Conservation (phyloP, 495 filamentous ascomycete genomes). For the Penicillium silybi region DNA sequence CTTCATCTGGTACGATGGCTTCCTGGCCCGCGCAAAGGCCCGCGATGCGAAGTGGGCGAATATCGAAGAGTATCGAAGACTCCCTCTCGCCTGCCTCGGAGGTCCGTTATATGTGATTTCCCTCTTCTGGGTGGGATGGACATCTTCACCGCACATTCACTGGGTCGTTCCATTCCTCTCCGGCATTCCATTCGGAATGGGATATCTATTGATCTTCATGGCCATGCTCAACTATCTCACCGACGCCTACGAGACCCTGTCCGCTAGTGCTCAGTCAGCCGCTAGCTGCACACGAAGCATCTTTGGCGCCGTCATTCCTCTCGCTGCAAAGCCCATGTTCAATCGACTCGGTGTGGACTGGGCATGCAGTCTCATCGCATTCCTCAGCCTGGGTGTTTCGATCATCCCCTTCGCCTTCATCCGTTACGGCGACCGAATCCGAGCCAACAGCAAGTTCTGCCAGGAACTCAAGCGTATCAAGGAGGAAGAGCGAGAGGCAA, state of each 20-base stretch:
- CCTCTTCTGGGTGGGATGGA: slow-evolving; percentile 41
- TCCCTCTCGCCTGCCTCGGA: slow-evolving; percentile 39
- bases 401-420: slow-evolving; percentile 37
- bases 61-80: slow-evolving; percentile 38
- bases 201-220: slow-evolving; percentile 43
- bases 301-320: slow-evolving; percentile 39
- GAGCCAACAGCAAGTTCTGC: slow-evolving; percentile 34
- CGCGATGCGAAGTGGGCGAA: slow-evolving; percentile 33
- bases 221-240: slow-evolving; percentile 45
- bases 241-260: slow-evolving; percentile 42
- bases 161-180: slow-evolving; percentile 40
- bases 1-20: slow-evolving; percentile 40
- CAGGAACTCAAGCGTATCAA: slow-evolving; percentile 37
- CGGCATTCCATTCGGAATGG: slow-evolving; percentile 38
- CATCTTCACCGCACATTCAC: slow-evolving; percentile 31
- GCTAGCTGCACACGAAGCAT: slow-evolving; percentile 38
- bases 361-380: slow-evolving; percentile 41
- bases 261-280: slow-evolving; percentile 41
- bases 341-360: slow-evolving; percentile 37
- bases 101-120: slow-evolving; percentile 37
- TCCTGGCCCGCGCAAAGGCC: slow-evolving; percentile 31
- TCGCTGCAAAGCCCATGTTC: slow-evolving; percentile 41
- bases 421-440: slow-evolving; percentile 31
- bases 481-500: slow-evolving; percentile 19
- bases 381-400: slow-evolving; percentile 32